Conservation (phyloP, 2,329 filamentous ascomycete species). For the Calonectria pseudoturangicola region DNA sequence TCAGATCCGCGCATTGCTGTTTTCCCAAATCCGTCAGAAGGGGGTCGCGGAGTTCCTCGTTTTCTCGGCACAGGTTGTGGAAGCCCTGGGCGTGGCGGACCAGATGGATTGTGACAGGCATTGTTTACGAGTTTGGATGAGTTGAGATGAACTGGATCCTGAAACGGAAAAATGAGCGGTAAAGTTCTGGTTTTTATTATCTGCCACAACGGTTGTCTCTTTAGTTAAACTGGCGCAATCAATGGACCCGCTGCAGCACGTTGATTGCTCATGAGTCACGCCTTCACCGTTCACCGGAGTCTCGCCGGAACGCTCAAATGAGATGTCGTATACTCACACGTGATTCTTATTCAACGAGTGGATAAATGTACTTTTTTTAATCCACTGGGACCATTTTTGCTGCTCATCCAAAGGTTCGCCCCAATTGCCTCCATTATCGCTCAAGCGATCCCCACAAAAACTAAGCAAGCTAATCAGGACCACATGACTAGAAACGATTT, state of each 20-base stretch:
- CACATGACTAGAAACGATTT: constrained; percentile 11
- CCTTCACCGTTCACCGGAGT: not conserved
- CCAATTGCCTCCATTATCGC: not conserved
- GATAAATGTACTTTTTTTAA: not conserved
- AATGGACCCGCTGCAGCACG: constrained; percentile 20
- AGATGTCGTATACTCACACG: not conserved
- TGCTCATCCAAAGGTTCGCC: not conserved
- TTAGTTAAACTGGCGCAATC: constrained; percentile 19
- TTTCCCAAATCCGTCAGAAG: constrained; percentile 26
- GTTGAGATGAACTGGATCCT: not conserved
- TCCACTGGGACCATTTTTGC: not conserved
- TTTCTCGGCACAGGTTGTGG: constrained; percentile 34
- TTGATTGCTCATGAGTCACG: constrained; percentile 21
- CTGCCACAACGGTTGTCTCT: not conserved
- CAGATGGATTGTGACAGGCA: constrained; percentile 37
- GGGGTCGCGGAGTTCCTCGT: constrained; percentile 29
- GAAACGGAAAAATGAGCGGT: not conserved
- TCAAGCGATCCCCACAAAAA: constrained; percentile 16
- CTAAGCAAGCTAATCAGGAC: not conserved
- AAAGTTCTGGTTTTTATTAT: constrained; percentile 8
- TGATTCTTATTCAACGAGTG: not conserved
- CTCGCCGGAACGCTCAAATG: not conserved
- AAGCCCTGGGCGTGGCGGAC: constrained; percentile 39
- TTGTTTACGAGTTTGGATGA: not conserved
- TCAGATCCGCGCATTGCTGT: constrained; percentile 34